phyloP scores from a whole-genome alignment of 495 filamentous ascomycete genomes.

The Eremomyces bilateralis region DNA sequence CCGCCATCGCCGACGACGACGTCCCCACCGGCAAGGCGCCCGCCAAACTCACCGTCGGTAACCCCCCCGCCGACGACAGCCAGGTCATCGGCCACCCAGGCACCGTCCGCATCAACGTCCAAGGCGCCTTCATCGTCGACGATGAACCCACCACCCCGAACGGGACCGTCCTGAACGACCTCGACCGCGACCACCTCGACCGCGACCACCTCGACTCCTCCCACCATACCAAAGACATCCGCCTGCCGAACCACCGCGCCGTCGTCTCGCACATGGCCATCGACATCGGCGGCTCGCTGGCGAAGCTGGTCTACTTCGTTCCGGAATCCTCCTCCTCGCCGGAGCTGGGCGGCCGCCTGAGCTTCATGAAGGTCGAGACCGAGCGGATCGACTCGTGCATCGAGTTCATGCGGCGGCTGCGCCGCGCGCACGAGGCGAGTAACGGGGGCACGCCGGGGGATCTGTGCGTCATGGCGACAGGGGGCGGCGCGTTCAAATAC shows the following conservation, averaged over 20 bases:
- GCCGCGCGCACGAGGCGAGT: slow-evolving; percentile 50
- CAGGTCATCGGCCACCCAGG: slow-evolving; percentile 66
- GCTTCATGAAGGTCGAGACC: slow-evolving; percentile 90
- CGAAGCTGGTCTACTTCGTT: slow-evolving; percentile 93
- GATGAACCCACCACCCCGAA: slow-evolving; percentile 25
- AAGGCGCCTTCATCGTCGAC: slow-evolving; percentile 89
- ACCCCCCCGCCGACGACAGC: too few species aligned
- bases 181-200: too few species aligned
- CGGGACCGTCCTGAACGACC: neutral
- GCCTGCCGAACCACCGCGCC: slow-evolving; percentile 82
- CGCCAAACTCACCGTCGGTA: too few species aligned
- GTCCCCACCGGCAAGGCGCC: too few species aligned
- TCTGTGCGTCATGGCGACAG: slow-evolving; percentile 80
- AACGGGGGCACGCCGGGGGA: slow-evolving; percentile 37
- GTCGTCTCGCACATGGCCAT: slow-evolving; percentile 91
- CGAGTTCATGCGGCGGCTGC: slow-evolving; percentile 63
- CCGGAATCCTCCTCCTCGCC: slow-evolving; percentile 38
- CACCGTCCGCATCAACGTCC: slow-evolving; percentile 78
- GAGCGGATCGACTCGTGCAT: slow-evolving; percentile 81
- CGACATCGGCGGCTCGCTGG: slow-evolving; percentile 89
- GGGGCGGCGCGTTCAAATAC: slow-evolving; percentile 86
- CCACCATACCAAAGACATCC: slow-evolving; percentile 44
- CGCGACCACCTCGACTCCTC: too few species aligned
- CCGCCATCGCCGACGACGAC: too few species aligned
- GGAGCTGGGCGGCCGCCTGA: slow-evolving; percentile 71